Conservation (phyloP, 345 rosid genomes). For the Nephelium lappaceum region DNA sequence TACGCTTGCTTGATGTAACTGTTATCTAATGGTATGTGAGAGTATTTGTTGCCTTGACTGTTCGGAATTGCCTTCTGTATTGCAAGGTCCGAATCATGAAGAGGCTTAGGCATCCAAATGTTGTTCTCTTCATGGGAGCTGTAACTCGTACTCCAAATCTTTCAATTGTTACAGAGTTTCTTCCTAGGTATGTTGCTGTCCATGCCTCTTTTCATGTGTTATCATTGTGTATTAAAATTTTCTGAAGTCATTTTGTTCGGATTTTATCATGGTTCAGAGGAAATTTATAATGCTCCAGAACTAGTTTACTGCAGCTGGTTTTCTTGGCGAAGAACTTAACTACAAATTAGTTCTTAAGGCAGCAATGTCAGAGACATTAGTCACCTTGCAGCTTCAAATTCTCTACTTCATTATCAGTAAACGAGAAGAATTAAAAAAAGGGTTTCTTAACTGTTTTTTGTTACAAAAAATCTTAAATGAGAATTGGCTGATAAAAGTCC, state of each 20-base stretch:
- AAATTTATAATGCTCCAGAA: constrained; percentile 2
- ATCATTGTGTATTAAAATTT: neutral
- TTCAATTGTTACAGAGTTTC: constrained; percentile 91
- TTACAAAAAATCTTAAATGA: neutral
- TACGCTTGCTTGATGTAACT: neutral
- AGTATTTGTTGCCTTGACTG: constrained; percentile 4
- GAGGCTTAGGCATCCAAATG: constrained; percentile 89
- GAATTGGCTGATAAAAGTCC: neutral
- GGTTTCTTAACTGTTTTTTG: constrained; percentile 6
- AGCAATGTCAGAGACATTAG: constrained; percentile 1
- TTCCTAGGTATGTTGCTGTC: constrained; percentile 64
- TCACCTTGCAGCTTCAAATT: neutral
- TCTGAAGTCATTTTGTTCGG: neutral
- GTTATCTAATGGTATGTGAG: neutral
- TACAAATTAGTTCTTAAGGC: neutral
- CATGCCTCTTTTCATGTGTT: constrained; percentile 13
- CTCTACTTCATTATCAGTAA: constrained; percentile 4
- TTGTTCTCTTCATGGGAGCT: constrained; percentile 99
- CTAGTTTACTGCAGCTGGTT: constrained; percentile 9
- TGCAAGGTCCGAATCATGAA: constrained; percentile 81
- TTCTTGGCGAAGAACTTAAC: neutral
- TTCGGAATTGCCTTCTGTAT: constrained; percentile 15
- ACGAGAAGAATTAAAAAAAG: constrained; percentile 1
- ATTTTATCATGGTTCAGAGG: constrained; percentile 4
- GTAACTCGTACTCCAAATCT: constrained; percentile 91